Evolutionary conservation across 768 basidiomycete genomes (phyloP), one percentile per base, ranked within the genome.

Genomic region (Naganishia vaughanmartiniae): DNA sequence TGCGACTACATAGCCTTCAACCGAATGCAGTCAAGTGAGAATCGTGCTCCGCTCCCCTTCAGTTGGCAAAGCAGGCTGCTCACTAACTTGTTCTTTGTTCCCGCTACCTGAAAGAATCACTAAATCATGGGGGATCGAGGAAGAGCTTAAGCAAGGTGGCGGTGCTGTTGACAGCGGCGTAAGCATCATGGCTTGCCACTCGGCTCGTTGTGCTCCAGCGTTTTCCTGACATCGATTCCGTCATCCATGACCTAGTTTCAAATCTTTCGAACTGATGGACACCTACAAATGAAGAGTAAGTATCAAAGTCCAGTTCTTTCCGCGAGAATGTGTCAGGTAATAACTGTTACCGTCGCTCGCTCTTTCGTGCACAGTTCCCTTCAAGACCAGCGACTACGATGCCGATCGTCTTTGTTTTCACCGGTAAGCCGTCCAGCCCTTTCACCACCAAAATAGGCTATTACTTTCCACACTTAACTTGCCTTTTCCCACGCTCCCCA

Each of bases 21-120:
- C 54, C 54, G 30, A 55, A 55, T 55, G 54, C 54, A 31, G 54
- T 55, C 54, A 55, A 55, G 48, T 51, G 14, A 51, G 48, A n/a
- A 51, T 24, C 12, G 24, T 51, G n/a, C 14, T 9, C 2, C 42
- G n/a, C 42, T 51, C 14, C 4, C 4, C 24, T n/a, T 51, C 21
- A 51, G n/a, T 9, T 51, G 24, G 48, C n/a, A 51, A 7, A 26
- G 24, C 48, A 51, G 12, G 21, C 17, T 51, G 3, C 48, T 51
- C 48, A 51, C 7, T n/a, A n/a, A 4, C 24, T 51, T 7, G 7
- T 26, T 51, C 19, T 51, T 51, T 7, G 4, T 24, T 4, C 48
- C 4, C 4, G 4, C 21, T 24, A 24, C 48, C n/a, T 15, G n/a
- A n/a, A n/a, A 51, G 48, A 33, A 55, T 55, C 15, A 19, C 33